Evolutionary conservation across 2,329 filamentous ascomycete species (phyloP).

Genomic region (Calonectria honghensis): DNA sequence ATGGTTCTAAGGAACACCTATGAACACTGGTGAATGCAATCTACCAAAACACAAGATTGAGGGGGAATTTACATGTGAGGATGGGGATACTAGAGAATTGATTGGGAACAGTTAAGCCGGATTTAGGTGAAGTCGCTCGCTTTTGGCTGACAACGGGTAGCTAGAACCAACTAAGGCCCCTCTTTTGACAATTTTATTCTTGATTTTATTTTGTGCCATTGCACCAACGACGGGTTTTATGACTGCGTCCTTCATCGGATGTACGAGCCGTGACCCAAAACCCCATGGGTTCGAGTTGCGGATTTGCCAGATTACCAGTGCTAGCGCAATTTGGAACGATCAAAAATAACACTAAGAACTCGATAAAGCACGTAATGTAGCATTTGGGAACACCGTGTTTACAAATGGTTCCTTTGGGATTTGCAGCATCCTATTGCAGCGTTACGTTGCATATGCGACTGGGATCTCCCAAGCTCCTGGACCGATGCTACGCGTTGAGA

Average conservation of each 20-base stretch:
- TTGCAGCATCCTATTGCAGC: background rate
- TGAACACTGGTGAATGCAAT: background rate
- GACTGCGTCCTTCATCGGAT: too few relatives aligned
- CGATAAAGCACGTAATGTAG: background rate
- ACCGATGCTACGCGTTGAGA: background rate
- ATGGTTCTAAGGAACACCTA: constrained; percentile 26
- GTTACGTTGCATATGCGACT: constrained; percentile 22
- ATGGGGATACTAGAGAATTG: background rate
- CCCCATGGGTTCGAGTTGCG: background rate
- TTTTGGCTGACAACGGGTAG: background rate
- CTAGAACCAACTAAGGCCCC: background rate
- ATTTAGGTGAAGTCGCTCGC: background rate
- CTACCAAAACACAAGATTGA: background rate
- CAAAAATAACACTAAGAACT: background rate
- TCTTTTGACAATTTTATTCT: background rate
- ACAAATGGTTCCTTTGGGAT: constrained; percentile 4
- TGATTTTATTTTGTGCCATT: background rate
- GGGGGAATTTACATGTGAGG: background rate
- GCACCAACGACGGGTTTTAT: background rate
- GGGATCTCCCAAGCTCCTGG: constrained; percentile 6
- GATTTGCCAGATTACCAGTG: too few relatives aligned
- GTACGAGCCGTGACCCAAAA: background rate
- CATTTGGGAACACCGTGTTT: background rate
- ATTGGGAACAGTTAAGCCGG: background rate
- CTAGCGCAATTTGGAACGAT: too few relatives aligned